phyloP scores from a whole-genome alignment of 78 protist genomes.

The Fonticula alba region DNA sequence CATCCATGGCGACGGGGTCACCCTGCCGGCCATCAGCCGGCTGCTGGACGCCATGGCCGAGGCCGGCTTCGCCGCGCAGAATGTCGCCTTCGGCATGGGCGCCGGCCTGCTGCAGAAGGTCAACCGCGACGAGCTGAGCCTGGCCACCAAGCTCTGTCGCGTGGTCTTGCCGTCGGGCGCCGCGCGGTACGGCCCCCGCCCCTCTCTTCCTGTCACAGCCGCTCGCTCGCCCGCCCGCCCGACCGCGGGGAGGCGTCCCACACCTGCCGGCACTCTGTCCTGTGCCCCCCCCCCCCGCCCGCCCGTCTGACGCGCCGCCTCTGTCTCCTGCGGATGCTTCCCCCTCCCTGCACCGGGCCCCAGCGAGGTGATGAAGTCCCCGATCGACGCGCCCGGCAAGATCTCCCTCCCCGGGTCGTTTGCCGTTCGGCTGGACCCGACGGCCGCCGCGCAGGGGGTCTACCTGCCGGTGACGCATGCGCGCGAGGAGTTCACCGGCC shows the following conservation, averaged over 20 bases:
- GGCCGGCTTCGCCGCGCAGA: too few relatives aligned
- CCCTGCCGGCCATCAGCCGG: neutral
- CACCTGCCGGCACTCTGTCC: too few relatives aligned
- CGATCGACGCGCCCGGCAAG: neutral
- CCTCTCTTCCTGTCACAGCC: too few relatives aligned
- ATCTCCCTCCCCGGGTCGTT: neutral
- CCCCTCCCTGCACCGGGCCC: too few relatives aligned
- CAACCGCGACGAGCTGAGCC: slow-evolving; percentile 8
- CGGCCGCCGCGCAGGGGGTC: neutral
- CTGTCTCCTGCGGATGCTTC: too few relatives aligned
- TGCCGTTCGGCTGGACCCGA: neutral
- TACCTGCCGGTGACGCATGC: too few relatives aligned
- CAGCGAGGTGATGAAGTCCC: slow-evolving; percentile 14
- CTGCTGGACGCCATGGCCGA: neutral
- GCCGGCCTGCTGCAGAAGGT: slow-evolving; percentile 19
- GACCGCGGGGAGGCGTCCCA: too few relatives aligned
- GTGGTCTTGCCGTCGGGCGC: too few relatives aligned
- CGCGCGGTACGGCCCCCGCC: too few relatives aligned
- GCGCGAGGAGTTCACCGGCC: too few relatives aligned
- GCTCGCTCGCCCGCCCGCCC: too few relatives aligned
- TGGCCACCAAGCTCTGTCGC: slow-evolving; percentile 5
- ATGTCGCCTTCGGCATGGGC: slow-evolving; percentile 13
- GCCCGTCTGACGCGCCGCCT: neutral
- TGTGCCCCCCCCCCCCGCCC: neutral
- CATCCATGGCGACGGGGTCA: slow-evolving; percentile 17